phyloP scores from a whole-genome alignment of 441 rosid genomes.

The Populus hybrid region DNA sequence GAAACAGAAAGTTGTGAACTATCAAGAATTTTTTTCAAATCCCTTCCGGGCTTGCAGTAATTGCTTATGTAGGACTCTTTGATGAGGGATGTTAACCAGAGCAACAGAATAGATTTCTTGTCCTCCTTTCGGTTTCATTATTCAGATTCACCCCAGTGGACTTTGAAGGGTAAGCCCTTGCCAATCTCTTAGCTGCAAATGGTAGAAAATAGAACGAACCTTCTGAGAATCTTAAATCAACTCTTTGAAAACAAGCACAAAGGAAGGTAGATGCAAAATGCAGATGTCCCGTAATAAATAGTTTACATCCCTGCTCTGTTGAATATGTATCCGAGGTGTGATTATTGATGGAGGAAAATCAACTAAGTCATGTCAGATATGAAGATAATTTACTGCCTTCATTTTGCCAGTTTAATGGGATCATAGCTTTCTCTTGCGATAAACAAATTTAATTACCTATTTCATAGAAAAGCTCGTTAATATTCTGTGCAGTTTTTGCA shows the following conservation, averaged over 20 bases:
- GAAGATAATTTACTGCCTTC: neutral
- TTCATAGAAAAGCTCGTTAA: slow-evolving; percentile 69
- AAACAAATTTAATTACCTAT: slow-evolving; percentile 40
- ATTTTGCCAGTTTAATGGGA: neutral
- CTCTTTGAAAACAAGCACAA: neutral
- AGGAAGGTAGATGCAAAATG: neutral
- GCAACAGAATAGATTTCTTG: slow-evolving; percentile 43
- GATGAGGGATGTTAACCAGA: slow-evolving; percentile 22
- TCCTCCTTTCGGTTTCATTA: slow-evolving; percentile 27
- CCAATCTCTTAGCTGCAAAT: slow-evolving; percentile 51
- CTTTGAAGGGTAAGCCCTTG: slow-evolving; percentile 33
- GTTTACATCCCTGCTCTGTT: neutral
- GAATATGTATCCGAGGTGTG: neutral
- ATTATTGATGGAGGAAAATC: neutral
- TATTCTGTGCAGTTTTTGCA: slow-evolving; percentile 67
- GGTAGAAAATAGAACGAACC: neutral
- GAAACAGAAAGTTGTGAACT: neutral
- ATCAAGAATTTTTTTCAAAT: neutral
- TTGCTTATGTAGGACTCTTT: neutral
- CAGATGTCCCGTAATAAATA: neutral
- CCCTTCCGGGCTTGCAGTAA: neutral
- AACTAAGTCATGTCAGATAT: neutral
- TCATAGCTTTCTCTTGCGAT: neutral
- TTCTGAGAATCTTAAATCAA: neutral
- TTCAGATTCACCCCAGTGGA: slow-evolving; percentile 36